Conservation (phyloP, 2,329 filamentous ascomycete species). For the Aspergillus caelatus region DNA sequence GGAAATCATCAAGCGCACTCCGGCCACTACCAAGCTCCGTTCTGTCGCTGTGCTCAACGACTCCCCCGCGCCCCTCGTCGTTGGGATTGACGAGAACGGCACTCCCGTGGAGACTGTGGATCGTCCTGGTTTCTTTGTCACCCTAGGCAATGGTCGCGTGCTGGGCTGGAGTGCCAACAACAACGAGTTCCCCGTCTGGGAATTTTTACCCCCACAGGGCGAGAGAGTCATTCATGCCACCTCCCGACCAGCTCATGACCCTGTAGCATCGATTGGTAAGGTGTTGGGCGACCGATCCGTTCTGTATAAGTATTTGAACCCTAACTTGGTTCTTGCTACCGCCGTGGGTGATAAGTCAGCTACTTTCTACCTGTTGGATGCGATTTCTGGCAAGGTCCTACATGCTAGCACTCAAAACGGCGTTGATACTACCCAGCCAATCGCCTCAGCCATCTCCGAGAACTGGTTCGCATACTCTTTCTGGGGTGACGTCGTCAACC, state of each 20-base stretch:
- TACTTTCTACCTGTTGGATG: conserved; percentile 80
- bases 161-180: conserved; percentile 47
- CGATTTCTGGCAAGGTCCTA: conserved; percentile 79
- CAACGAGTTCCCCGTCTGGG: conserved; percentile 63
- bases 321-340: conserved; percentile 78
- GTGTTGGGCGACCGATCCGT: conserved; percentile 92
- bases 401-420: conserved; percentile 70
- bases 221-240: conserved; percentile 71
- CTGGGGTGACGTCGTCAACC: conserved; percentile 57
- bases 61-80: conserved; percentile 25
- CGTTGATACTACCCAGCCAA: conserved; percentile 72
- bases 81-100: conserved; percentile 42
- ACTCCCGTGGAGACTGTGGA: conserved; percentile 34
- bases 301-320: conserved; percentile 94
- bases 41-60: conserved; percentile 37
- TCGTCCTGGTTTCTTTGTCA: conserved; percentile 42
- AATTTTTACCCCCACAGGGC: conserved; percentile 66
- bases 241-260: conserved; percentile 73
- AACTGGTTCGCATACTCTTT: conserved; percentile 95
- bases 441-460: conserved; percentile 80
- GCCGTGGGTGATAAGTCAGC: conserved; percentile 65
- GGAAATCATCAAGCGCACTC: conserved; percentile 38
- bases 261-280: conserved; percentile 90
- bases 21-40: conserved; percentile 29
- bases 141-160: conserved; percentile 45